These are phyloP conservation scores for Stephanocyclus meneghinianus DNA, from an alignment of 352 stramenopile genomes.

Conservation along the genomic window DNA sequence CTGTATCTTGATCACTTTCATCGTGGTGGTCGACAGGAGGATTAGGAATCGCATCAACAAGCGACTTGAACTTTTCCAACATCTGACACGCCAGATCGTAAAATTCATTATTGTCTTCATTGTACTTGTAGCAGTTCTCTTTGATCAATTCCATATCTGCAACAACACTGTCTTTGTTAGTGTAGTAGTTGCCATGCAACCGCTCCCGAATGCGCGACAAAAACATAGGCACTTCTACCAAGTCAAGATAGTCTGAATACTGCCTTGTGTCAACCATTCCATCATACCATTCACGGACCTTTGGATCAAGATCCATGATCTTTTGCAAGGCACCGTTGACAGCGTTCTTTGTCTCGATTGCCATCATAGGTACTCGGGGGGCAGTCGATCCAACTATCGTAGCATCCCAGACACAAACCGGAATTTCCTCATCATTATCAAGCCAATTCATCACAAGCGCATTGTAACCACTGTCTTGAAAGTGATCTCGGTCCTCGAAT, in stretches of 20 bases:
- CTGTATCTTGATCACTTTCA: conserved; percentile 25
- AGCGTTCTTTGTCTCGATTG: conserved; percentile 51
- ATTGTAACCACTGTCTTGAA: conserved; percentile 69
- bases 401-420: conserved; percentile 63
- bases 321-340: conserved; percentile 45
- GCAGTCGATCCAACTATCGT: conserved; percentile 14
- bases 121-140: conserved; percentile 83
- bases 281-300: conserved; percentile 57
- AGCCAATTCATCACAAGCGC: conserved; percentile 50
- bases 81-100: conserved; percentile 57
- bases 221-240: conserved; percentile 79
- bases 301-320: conserved; percentile 45
- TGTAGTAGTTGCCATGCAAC: conserved; percentile 73
- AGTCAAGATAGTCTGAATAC: conserved; percentile 73
- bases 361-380: conserved; percentile 31
- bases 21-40: background rate
- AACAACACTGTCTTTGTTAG: conserved; percentile 68
- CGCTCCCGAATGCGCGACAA: conserved; percentile 58
- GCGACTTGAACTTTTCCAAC: conserved; percentile 60
- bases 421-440: conserved; percentile 16
- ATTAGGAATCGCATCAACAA: conserved; percentile 42
- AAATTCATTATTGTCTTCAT: conserved; percentile 62
- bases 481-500: conserved; percentile 56
- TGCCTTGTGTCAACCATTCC: conserved; percentile 54
- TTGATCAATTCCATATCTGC: conserved; percentile 71